Evolutionary conservation across 495 filamentous ascomycete genomes (phyloP).

Genomic region (Xylaria longipes): DNA sequence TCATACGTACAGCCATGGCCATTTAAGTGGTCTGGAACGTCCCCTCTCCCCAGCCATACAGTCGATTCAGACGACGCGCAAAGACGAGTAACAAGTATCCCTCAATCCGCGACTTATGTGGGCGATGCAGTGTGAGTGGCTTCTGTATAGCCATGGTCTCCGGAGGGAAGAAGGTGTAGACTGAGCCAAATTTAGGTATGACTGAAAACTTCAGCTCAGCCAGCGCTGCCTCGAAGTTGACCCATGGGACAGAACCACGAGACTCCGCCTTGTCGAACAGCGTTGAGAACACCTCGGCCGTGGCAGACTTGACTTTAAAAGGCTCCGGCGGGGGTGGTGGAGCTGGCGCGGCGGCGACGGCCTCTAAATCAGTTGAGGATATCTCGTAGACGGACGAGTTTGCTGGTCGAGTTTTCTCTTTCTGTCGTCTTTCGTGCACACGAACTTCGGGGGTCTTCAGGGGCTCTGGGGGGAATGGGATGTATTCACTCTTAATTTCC

Average conservation of each 20-base stretch:
- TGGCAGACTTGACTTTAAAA: conserved; percentile 37
- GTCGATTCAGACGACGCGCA: conserved; percentile 31
- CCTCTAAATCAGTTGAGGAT: background rate
- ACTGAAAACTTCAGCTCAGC: conserved; percentile 41
- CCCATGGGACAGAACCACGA: conserved; percentile 44
- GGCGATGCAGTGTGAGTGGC: conserved; percentile 36
- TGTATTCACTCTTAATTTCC: conserved; percentile 6
- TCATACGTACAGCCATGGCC: background rate
- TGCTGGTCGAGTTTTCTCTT: conserved; percentile 46
- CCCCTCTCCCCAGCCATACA: conserved; percentile 36
- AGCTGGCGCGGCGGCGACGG: background rate
- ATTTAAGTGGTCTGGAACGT: conserved; percentile 21
- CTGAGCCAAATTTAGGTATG: conserved; percentile 36
- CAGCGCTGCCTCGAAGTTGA: conserved; percentile 45
- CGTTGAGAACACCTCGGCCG: conserved; percentile 40
- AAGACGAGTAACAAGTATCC: conserved; percentile 27
- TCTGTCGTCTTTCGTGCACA: conserved; percentile 38
- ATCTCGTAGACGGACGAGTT: conserved; percentile 42
- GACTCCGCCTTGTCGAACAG: conserved; percentile 36
- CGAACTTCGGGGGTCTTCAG: conserved; percentile 19
- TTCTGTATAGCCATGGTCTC: conserved; percentile 27
- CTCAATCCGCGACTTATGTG: conserved; percentile 38
- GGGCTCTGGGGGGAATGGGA: conserved; percentile 14
- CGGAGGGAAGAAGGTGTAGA: conserved; percentile 38
- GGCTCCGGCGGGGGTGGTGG: background rate